Conservation (phyloP, 1,284 basidiomycete genomes). For the Mrakiaceae sp. region DNA sequence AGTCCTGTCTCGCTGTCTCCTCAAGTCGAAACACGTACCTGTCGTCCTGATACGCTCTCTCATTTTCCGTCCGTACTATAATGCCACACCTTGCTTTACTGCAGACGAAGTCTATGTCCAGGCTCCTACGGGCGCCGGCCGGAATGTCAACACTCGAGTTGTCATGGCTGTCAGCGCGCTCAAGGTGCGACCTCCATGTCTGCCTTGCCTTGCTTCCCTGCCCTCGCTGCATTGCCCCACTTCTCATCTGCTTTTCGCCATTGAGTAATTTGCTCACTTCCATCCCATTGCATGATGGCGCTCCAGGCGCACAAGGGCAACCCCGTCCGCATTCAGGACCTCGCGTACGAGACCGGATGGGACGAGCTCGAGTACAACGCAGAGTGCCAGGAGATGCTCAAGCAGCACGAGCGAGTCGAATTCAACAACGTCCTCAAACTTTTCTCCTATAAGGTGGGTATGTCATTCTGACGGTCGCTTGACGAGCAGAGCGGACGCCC, state of each 20-base stretch:
- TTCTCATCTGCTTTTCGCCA: background rate
- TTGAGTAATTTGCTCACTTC: background rate
- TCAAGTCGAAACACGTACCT: background rate
- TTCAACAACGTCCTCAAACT: slow-evolving; percentile 72
- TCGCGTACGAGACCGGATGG: slow-evolving; percentile 64
- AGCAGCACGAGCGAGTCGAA: slow-evolving; percentile 60
- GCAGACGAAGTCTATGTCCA: slow-evolving; percentile 58
- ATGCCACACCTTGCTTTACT: slow-evolving; percentile 38
- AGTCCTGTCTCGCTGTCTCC: background rate
- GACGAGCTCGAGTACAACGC: slow-evolving; percentile 56
- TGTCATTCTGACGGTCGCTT: slow-evolving; percentile 19
- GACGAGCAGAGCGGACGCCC: background rate
- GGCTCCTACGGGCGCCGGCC: slow-evolving; percentile 67
- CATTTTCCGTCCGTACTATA: background rate
- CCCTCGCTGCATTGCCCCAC: slow-evolving; percentile 10
- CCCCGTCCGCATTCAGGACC: slow-evolving; percentile 72
- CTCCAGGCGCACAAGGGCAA: slow-evolving; percentile 49
- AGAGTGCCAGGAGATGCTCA: slow-evolving; percentile 65
- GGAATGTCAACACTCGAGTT: slow-evolving; percentile 73
- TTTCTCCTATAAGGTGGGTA: slow-evolving; percentile 63
- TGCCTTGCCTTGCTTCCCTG: background rate
- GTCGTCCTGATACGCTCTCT: background rate
- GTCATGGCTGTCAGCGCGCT: slow-evolving; percentile 72
- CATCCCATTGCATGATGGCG: background rate
- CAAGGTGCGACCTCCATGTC: slow-evolving; percentile 41